phyloP scores from a whole-genome alignment of 2,329 filamentous ascomycete genomes.

The Trichophyton simii region DNA sequence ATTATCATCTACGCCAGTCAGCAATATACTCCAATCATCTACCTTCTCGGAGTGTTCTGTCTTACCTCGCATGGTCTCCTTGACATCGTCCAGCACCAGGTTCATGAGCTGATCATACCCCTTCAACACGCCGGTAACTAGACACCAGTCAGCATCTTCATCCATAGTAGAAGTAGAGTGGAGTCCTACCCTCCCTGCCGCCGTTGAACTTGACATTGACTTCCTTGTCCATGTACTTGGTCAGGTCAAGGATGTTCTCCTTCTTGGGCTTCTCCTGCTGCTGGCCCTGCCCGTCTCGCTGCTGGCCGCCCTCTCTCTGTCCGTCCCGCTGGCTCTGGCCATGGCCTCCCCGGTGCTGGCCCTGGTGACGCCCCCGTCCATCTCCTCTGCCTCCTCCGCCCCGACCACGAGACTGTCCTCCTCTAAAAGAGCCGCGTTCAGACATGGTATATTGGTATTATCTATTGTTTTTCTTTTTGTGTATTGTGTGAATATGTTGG shows the following conservation, averaged over 20 bases:
- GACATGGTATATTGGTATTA: conserved; percentile 21
- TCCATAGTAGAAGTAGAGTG: not conserved
- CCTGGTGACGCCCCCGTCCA: conserved; percentile 25
- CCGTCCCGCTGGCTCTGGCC: conserved; percentile 37
- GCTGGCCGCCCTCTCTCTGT: too few relatives aligned
- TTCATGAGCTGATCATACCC: conserved; percentile 98
- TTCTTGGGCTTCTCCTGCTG: conserved; percentile 76
- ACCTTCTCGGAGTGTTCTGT: not conserved
- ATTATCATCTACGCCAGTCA: conserved; percentile 58
- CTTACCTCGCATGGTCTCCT: conserved; percentile 77
- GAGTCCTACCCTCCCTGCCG: conserved; percentile 61
- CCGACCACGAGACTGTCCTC: conserved; percentile 32
- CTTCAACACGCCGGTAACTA: conserved; percentile 80
- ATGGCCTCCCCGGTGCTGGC: conserved; percentile 23
- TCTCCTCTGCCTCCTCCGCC: conserved; percentile 31
- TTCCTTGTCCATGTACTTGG: conserved; percentile 94
- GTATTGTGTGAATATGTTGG: too few relatives aligned
- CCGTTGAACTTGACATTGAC: conserved; percentile 96
- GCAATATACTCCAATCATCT: too few relatives aligned
- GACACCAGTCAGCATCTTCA: not conserved
- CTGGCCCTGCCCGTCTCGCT: conserved; percentile 17
- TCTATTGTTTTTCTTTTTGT: too few relatives aligned
- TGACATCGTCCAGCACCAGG: conserved; percentile 84
- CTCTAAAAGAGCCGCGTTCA: conserved; percentile 44
- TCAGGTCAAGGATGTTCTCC: conserved; percentile 92